Base-by-base conservation (phyloP, 352 stramenopile species). In the Phytophthora cajani region DNA sequence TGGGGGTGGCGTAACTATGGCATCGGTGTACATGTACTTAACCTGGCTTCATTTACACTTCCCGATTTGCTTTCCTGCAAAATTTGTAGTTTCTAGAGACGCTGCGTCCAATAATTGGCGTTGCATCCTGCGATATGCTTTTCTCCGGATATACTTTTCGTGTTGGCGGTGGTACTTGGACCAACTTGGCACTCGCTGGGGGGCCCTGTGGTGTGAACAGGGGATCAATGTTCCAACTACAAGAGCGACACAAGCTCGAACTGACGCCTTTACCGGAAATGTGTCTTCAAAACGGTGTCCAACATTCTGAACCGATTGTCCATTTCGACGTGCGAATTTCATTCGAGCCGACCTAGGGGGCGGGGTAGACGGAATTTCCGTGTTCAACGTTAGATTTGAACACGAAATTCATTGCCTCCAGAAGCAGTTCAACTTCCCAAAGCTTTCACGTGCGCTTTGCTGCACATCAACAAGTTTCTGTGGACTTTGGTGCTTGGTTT, bases 261-360 rank as follows among this genome's bases (percentile, higher is more conserved):
- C 30, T 36, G 8, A 0, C 30, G 30, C 30, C 30, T 9, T 36
- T 36, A 36, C 27, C 27, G 27, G 27, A 30, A 30, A 30, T 30
- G 27, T 36, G 30, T 36, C 30, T 36, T 36, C 30, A 36, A 36
- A 36, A 36, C 2, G 30, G 30, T 33, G 12, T 52, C 10, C 25
- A 38, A 6, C 33, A 32, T 51, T 42, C 33, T n/a, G 38, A 53
- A 67, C 47, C 60, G 50, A 59, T 59, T 44, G 64, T 27, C 51
- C 42, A 51, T 73, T 73, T 73, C 66, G 60, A 50, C 51, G 52
- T 46, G 33, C 52, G 66, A 69, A 69, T 69, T 64, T 73, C 58
- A 2, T 73, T 73, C 53, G 66, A 56, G 66, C 52, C 60, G 66
- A 44, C 66, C 38, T n/a, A 23, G 36, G 44, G 49, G 47, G 4